These are phyloP conservation scores for Xylaria sp. DNA, from an alignment of 2,329 filamentous ascomycete species.

Conservation along the genomic window DNA sequence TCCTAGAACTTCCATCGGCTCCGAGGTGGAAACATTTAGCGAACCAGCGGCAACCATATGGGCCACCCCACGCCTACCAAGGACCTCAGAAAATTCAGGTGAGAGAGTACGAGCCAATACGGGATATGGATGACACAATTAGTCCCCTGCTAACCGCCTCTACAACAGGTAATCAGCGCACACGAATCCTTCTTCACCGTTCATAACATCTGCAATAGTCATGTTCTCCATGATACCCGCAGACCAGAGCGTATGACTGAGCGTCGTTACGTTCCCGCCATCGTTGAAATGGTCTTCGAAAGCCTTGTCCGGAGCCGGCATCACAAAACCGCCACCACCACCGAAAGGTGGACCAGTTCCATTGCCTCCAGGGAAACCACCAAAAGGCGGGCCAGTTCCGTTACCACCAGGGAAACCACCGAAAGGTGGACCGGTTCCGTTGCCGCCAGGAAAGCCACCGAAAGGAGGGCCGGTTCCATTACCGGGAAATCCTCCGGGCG, in stretches of 20 bases:
- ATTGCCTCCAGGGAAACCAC: neutral
- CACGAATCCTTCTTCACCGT: conserved; percentile 29
- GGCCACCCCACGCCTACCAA: too few species aligned
- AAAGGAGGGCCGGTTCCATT: conserved; percentile 4
- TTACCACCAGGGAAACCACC: conserved; percentile 5
- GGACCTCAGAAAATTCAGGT: too few species aligned
- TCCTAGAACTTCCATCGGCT: too few species aligned
- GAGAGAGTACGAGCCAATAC: too few species aligned
- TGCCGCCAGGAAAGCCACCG: neutral
- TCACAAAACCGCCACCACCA: conserved; percentile 8
- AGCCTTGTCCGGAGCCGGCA: conserved; percentile 25
- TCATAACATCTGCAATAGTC: conserved; percentile 39
- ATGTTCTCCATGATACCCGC: conserved; percentile 34
- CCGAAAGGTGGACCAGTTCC: conserved; percentile 16
- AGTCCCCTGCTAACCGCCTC: too few species aligned
- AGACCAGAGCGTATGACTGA: conserved; percentile 39
- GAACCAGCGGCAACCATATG: too few species aligned
- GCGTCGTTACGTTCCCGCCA: conserved; percentile 33
- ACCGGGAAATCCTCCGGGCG: neutral
- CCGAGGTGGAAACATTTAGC: too few species aligned
- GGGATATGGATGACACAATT: too few species aligned
- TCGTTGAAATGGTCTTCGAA: conserved; percentile 37
- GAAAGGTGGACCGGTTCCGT: conserved; percentile 12
- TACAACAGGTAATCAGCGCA: conserved; percentile 32
- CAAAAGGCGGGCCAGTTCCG: neutral